phyloP scores from a whole-genome alignment of 108 stramenopile species.

The Skeletonema menzelii region DNA sequence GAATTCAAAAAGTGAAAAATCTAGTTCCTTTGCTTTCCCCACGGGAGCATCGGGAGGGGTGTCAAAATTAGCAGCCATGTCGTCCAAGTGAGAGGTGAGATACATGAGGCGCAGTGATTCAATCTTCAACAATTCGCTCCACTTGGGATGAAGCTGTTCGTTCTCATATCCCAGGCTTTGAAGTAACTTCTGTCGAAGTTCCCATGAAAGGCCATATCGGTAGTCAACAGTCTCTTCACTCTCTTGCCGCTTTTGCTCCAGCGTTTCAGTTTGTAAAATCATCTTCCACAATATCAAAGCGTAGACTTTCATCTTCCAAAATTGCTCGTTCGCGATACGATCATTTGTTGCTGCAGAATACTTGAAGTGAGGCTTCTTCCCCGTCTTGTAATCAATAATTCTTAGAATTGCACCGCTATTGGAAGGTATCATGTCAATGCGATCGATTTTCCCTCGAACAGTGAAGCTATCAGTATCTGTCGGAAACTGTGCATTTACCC shows the following conservation, averaged over 20 bases:
- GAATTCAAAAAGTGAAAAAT: conserved; percentile 63
- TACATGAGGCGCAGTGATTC: conserved; percentile 70
- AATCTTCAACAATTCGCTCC: conserved; percentile 44
- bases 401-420: conserved; percentile 21
- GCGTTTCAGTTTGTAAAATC: conserved; percentile 27
- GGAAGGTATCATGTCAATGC: conserved; percentile 67
- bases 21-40: conserved; percentile 63
- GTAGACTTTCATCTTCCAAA: conserved; percentile 89
- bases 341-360: conserved; percentile 75
- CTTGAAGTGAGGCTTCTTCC: conserved; percentile 86
- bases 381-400: conserved; percentile 90
- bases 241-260: not conserved
- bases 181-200: conserved; percentile 29
- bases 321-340: conserved; percentile 68
- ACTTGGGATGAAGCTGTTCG: conserved; percentile 5
- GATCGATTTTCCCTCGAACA: conserved; percentile 87
- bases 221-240: conserved; percentile 9
- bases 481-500: conserved; percentile 64
- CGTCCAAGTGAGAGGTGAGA: conserved; percentile 59
- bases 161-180: conserved; percentile 5
- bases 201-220: conserved; percentile 39
- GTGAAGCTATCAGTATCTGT: conserved; percentile 30
- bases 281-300: conserved; percentile 75
- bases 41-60: not conserved
- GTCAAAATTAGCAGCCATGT: conserved; percentile 14